Percentiles rank a stretch among this genome's conserved stretches.
Evolutionary conservation across 2,329 filamentous ascomycete species (phyloP).

Genomic region (Thielaviopsis euricoi): DNA sequence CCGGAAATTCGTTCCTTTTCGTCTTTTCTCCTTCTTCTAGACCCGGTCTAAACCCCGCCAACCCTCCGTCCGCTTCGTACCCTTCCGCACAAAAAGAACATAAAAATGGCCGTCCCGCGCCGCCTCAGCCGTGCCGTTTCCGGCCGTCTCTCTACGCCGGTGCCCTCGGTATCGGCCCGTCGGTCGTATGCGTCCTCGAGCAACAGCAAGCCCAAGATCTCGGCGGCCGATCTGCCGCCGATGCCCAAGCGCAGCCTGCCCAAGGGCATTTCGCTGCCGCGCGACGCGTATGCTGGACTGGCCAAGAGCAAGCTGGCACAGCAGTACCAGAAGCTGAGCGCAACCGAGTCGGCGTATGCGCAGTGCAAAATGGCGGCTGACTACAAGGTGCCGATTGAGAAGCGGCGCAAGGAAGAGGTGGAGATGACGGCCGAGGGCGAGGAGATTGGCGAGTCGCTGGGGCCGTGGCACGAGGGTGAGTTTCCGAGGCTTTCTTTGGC

Average conservation of each 20-base stretch:
- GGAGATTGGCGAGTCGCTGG: constrained; percentile 58
- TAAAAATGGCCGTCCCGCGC: background rate
- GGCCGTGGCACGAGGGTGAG: constrained; percentile 72
- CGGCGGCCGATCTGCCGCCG: constrained; percentile 2
- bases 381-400: constrained; percentile 56
- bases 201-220: background rate
- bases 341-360: constrained; percentile 64
- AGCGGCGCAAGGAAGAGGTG: constrained; percentile 48
- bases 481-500: no score
- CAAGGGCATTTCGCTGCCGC: constrained; percentile 8
- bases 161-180: background rate
- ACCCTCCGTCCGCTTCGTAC: background rate
- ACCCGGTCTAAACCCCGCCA: background rate
- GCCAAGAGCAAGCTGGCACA: constrained; percentile 9
- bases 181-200: background rate
- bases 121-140: background rate
- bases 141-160: background rate
- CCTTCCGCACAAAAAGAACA: background rate
- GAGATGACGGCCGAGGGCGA: constrained; percentile 61
- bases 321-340: constrained; percentile 53
- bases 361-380: constrained; percentile 55
- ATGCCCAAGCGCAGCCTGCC: constrained; percentile 9
- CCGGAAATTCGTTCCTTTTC: no score
- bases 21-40: no score
- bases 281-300: constrained; percentile 7